These are phyloP conservation scores for Psidium friedrichsthalianum DNA, from an alignment of 345 rosid genomes.

Conservation along the genomic window DNA sequence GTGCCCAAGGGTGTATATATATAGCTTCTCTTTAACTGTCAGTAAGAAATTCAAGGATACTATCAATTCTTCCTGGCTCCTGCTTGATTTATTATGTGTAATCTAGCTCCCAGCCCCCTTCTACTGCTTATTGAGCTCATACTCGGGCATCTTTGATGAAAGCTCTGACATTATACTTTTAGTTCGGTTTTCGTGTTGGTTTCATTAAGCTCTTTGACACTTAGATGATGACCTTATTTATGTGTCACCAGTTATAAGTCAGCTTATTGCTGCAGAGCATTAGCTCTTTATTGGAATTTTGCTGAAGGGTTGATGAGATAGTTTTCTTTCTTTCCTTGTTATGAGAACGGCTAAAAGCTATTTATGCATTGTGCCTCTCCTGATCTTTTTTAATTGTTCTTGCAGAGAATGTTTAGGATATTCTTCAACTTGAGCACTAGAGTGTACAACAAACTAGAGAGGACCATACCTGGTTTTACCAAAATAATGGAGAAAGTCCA, in stretches of 20 bases:
- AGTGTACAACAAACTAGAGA: constrained; percentile 22
- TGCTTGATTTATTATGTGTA: neutral
- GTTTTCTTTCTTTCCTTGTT: neutral
- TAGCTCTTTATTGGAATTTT: neutral
- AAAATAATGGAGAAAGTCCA: constrained; percentile 41
- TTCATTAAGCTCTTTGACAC: neutral
- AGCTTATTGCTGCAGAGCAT: neutral
- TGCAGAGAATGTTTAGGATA: constrained; percentile 35
- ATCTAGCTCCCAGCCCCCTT: neutral
- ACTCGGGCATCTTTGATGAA: neutral
- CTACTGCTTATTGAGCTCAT: neutral
- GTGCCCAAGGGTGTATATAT: neutral
- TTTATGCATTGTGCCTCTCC: neutral
- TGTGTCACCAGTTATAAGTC: neutral
- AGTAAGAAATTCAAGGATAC: neutral
- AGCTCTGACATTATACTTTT: neutral
- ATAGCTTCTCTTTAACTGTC: neutral
- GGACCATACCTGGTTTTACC: constrained; percentile 49
- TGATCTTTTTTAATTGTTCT: neutral
- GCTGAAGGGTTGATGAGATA: neutral
- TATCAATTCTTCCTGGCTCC: neutral
- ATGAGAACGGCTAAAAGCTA: neutral
- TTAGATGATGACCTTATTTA: neutral
- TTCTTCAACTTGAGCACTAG: constrained; percentile 30
- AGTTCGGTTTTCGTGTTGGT: neutral